A percentile compares a stretch with the other conserved stretches of the same genome.
Evolutionary conservation across 257 asterid species (phyloP).

Genomic region (Jacaranda mimosifolia): DNA sequence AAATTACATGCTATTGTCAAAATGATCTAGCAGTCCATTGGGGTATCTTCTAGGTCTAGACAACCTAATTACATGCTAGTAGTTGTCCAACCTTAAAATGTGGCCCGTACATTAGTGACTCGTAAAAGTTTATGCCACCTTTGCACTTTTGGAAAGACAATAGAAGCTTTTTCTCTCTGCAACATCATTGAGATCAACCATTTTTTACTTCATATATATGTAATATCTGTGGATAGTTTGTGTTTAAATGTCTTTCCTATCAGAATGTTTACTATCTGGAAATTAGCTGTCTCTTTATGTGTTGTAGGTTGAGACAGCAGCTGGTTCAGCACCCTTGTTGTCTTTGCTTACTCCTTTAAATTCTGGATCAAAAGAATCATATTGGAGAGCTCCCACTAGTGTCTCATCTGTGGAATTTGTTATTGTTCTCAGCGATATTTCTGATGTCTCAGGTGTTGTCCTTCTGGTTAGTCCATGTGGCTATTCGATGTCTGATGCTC

Average conservation of each 20-base stretch:
- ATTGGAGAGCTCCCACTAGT: conserved; percentile 91
- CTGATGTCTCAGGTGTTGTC: conserved; percentile 91
- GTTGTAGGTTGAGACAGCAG: conserved; percentile 87
- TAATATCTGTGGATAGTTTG: conserved; percentile 7
- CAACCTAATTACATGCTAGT: neutral
- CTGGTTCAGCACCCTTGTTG: conserved; percentile 82
- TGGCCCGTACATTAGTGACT: conserved; percentile 8
- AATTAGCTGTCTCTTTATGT: conserved; percentile 30
- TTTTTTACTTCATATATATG: neutral
- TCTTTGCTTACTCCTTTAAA: conserved; percentile 84
- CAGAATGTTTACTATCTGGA: conserved; percentile 34
- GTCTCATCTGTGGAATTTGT: conserved; percentile 81
- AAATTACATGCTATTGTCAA: too few species aligned
- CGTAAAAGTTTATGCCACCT: conserved; percentile 28
- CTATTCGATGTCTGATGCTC: conserved; percentile 86
- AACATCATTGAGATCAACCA: conserved; percentile 28
- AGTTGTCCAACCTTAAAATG: too few species aligned
- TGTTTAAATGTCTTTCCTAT: conserved; percentile 14
- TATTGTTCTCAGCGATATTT: conserved; percentile 75
- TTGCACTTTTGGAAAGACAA: conserved; percentile 28
- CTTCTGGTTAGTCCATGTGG: conserved; percentile 95
- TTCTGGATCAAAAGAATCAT: conserved; percentile 72
- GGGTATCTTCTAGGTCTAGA: conserved; percentile 12
- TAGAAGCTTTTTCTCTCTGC: conserved; percentile 6
- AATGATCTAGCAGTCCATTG: neutral